phyloP scores from a whole-genome alignment of 805 yeast species.

The Starmerella davenportii region DNA sequence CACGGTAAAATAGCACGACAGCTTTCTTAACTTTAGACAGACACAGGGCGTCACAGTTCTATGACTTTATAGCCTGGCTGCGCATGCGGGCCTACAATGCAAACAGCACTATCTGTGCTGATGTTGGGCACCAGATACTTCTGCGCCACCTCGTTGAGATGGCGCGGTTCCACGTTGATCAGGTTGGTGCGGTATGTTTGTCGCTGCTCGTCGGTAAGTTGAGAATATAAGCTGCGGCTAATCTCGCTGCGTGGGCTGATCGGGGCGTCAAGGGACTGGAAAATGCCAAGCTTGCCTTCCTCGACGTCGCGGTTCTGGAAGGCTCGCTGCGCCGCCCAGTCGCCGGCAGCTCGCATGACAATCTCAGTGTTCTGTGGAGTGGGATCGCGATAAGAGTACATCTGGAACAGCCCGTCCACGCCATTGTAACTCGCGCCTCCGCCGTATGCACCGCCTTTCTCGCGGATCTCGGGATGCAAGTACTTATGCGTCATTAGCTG shows the following conservation, averaged over 20 bases:
- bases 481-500: constrained; percentile 66
- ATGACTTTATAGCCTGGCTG: neutral
- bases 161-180: constrained; percentile 44
- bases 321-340: constrained; percentile 29
- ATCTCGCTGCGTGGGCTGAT: constrained; percentile 68
- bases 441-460: constrained; percentile 95
- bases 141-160: too few relatives aligned
- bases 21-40: too few relatives aligned
- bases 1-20: too few relatives aligned
- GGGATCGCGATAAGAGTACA: constrained; percentile 89
- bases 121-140: too few relatives aligned
- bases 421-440: constrained; percentile 82
- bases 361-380: constrained; percentile 52
- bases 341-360: constrained; percentile 38
- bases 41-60: too few relatives aligned
- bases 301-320: constrained; percentile 55
- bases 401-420: constrained; percentile 59
- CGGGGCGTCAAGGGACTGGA: constrained; percentile 87
- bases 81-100: constrained; percentile 16
- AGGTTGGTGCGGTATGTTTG: constrained; percentile 63
- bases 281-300: constrained; percentile 78
- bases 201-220: constrained; percentile 58
- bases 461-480: constrained; percentile 77
- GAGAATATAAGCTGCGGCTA: constrained; percentile 41
- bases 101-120: too few relatives aligned